Conservation (phyloP, 2,329 filamentous ascomycete genomes). For the Talaromyces amestolkiae region DNA sequence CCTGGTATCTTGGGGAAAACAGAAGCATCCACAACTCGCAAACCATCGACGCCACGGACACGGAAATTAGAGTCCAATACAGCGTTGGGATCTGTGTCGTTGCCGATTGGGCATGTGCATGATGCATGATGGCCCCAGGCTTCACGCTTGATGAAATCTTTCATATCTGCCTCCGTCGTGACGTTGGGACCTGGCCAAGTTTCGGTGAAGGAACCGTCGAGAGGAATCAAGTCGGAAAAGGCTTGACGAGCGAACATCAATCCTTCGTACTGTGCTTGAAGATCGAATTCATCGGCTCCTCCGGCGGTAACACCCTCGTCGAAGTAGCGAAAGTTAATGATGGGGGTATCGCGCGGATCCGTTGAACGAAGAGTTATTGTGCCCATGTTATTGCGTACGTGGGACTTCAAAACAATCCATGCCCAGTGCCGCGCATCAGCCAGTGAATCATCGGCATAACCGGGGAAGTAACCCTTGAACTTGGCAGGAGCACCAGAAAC, state of each 20-base stretch:
- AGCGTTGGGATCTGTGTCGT: conserved; percentile 52
- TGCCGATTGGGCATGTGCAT: conserved; percentile 56
- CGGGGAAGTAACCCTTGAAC: conserved; percentile 53
- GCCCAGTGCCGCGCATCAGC: conserved; percentile 44
- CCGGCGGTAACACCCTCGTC: conserved; percentile 38
- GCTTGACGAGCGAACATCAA: conserved; percentile 53
- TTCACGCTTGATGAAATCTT: conserved; percentile 50
- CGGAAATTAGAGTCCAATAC: conserved; percentile 58
- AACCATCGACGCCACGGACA: conserved; percentile 54
- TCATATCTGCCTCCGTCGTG: conserved; percentile 44
- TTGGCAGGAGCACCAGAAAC: conserved; percentile 56
- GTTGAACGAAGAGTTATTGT: conserved; percentile 60
- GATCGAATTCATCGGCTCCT: conserved; percentile 49
- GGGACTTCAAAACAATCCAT: conserved; percentile 57
- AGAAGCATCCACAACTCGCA: conserved; percentile 63
- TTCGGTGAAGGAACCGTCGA: conserved; percentile 45
- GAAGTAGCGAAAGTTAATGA: conserved; percentile 62
- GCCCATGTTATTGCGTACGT: conserved; percentile 62
- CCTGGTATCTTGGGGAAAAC: conserved; percentile 58
- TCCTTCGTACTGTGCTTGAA: conserved; percentile 55
- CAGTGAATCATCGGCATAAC: conserved; percentile 43
- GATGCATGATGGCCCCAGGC: conserved; percentile 60
- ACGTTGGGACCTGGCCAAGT: conserved; percentile 44
- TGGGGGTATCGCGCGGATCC: conserved; percentile 63
- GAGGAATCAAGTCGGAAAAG: conserved; percentile 40